phyloP scores from a whole-genome alignment of 495 filamentous ascomycete species.

The Apiosordaria backusii region DNA sequence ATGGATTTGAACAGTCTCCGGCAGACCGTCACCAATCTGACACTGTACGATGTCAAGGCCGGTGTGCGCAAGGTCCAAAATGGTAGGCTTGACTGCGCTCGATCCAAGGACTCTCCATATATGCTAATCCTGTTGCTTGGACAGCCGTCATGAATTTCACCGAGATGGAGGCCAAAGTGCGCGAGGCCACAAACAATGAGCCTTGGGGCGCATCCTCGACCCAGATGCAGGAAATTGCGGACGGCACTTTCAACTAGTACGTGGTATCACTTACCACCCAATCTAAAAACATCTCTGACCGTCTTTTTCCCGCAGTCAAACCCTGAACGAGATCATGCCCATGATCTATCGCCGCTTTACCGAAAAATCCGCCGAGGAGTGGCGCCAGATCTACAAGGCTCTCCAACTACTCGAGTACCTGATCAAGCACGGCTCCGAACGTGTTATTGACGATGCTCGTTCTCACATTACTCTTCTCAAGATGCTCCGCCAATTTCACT shows the following conservation, averaged over 20 bases:
- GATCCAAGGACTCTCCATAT: background rate
- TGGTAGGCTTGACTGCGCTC: slow-evolving; percentile 57
- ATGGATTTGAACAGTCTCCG: slow-evolving; percentile 88
- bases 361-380: slow-evolving; percentile 96
- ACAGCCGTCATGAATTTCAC: slow-evolving; percentile 99
- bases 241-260: slow-evolving; percentile 96
- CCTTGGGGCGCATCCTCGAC: slow-evolving; percentile 93
- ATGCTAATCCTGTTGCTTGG: slow-evolving; percentile 10
- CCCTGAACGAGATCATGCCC: slow-evolving; percentile 99
- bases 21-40: slow-evolving; percentile 89
- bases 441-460: slow-evolving; percentile 95
- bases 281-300: slow-evolving; percentile 2
- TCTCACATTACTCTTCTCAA: slow-evolving; percentile 92
- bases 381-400: slow-evolving; percentile 98
- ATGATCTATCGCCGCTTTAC: slow-evolving; percentile 99
- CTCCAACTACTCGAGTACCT: slow-evolving; percentile 96
- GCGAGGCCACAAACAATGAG: slow-evolving; percentile 97
- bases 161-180: slow-evolving; percentile 99
- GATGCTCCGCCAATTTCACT: slow-evolving; percentile 99
- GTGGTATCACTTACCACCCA: slow-evolving; percentile 34
- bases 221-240: slow-evolving; percentile 91
- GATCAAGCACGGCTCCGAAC: slow-evolving; percentile 96
- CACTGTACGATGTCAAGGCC: slow-evolving; percentile 94
- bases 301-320: slow-evolving; percentile 58
- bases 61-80: slow-evolving; percentile 97